A percentile compares a stretch with the other conserved stretches of the same genome.
Conservation (phyloP, 805 yeast genomes). For the Allodekkera sacchari region DNA sequence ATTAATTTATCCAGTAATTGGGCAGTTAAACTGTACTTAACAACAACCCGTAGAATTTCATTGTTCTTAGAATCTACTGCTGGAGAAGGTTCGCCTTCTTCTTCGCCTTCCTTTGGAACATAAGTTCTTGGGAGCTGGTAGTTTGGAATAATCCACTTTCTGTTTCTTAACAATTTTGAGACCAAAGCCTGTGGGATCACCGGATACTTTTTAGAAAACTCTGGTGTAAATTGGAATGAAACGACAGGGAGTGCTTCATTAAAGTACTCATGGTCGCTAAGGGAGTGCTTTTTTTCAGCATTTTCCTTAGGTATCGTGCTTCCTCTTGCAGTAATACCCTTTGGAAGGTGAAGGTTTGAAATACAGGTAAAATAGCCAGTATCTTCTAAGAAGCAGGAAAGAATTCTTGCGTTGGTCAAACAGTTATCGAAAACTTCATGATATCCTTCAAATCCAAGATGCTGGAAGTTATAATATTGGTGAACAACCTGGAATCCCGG, state of each 20-base stretch:
- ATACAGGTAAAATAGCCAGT: slow-evolving; percentile 63
- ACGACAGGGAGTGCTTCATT: slow-evolving; percentile 85
- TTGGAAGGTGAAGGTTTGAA: slow-evolving; percentile 66
- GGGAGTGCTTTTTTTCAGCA: slow-evolving; percentile 1
- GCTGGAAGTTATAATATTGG: slow-evolving; percentile 75
- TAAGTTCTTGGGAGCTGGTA: slow-evolving; percentile 58
- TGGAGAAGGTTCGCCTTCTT: slow-evolving; percentile 27
- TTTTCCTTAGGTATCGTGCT: slow-evolving; percentile 14
- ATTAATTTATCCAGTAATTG: slow-evolving; percentile 54
- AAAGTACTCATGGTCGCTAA: slow-evolving; percentile 34
- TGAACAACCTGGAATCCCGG: slow-evolving; percentile 88
- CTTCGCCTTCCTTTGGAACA: slow-evolving; percentile 8
- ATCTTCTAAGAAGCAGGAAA: slow-evolving; percentile 52
- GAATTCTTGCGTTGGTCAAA: slow-evolving; percentile 65
- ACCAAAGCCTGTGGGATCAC: slow-evolving; percentile 75
- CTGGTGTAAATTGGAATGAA: slow-evolving; percentile 65
- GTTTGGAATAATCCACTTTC: slow-evolving; percentile 86
- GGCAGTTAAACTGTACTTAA: slow-evolving; percentile 59
- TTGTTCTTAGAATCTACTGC: slow-evolving; percentile 27
- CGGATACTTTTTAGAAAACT: slow-evolving; percentile 53
- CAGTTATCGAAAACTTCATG: slow-evolving; percentile 51
- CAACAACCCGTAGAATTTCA: slow-evolving; percentile 82
- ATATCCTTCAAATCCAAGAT: slow-evolving; percentile 69
- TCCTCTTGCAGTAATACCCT: slow-evolving; percentile 27
- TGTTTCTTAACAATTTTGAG: slow-evolving; percentile 63